A percentile compares a stretch with the other conserved stretches of the same genome.
Evolutionary conservation across 345 rosid species (phyloP).

Genomic region (Eucalyptus leucophloia): DNA sequence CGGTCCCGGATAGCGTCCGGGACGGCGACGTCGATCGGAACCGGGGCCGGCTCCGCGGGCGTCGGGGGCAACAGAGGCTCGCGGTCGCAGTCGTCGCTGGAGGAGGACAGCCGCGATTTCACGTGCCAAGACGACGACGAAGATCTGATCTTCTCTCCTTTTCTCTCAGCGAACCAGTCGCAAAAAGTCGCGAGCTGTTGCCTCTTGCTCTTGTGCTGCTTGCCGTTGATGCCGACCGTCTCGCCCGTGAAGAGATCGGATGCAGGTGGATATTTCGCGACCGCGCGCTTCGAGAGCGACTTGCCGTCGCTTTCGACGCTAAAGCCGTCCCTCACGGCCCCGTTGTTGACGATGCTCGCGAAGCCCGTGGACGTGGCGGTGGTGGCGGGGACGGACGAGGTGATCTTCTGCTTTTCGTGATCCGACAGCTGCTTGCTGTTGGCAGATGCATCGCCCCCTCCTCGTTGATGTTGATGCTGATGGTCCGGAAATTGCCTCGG

Average conservation of each 20-base stretch:
- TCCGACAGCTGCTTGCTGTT: conserved; percentile 18
- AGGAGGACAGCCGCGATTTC: conserved; percentile 21
- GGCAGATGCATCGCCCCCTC: conserved; percentile 32
- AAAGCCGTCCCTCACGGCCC: neutral
- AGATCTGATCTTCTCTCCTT: conserved; percentile 13
- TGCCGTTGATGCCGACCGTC: neutral
- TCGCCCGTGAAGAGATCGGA: conserved; percentile 53
- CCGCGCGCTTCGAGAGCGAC: conserved; percentile 1
- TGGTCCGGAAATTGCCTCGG: conserved; percentile 94
- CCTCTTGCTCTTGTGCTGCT: conserved; percentile 12
- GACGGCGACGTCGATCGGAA: neutral
- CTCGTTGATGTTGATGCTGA: neutral
- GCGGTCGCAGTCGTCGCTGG: conserved; percentile 33
- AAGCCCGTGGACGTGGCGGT: neutral
- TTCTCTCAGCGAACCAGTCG: conserved; percentile 57
- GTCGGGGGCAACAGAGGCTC: conserved; percentile 18
- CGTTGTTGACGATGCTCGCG: neutral
- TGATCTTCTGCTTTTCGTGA: conserved; percentile 35
- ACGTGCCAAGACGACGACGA: conserved; percentile 1
- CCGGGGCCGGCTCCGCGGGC: conserved; percentile 12
- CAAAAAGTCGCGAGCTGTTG: conserved; percentile 52
- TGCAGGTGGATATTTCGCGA: conserved; percentile 5
- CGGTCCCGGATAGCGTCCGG: conserved; percentile 4
- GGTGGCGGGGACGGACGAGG: neutral
- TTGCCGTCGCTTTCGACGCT: conserved; percentile 15